Base-by-base conservation (phyloP, 179 eudicot genomes). In the Corrigiola litoralis region DNA sequence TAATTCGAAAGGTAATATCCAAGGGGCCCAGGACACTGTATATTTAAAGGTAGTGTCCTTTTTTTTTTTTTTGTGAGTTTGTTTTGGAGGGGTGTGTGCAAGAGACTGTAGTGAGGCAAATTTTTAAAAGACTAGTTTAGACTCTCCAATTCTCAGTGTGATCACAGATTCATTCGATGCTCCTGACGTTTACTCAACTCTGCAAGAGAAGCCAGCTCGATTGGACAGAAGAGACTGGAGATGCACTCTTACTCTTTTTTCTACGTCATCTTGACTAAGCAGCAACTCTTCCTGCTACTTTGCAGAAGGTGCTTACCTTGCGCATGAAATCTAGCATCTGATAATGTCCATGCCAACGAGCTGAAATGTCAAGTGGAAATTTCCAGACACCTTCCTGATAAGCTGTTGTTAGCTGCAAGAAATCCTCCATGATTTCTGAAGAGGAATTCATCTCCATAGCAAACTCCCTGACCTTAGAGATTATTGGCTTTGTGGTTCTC, bases 311-410 rank as follows among this genome's bases (percentile, higher is more conserved):
- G 27, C 65, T 52, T 78, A 87, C 97, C 95, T 87, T 90, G 48
- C 82, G 74, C 51, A 79, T 84, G 37, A 90, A 57, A 76, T 87
- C 92, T 49, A 90, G 84, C 89, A 87, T 90, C 79, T 82, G 97
- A 66, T 90, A 87, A 61, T 75, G 84, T 60, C 97, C 97, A 80
- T 85, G 82, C 97, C 97, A 90, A 38, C 95, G 85, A 50, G 84
- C 80, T 28, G 97, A 85, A 61, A 72, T 78, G 73, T 90, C 97
- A 37, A 90, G 87, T 1, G 97, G 97, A 58, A 84, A 79, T 65
- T 77, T 84, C 91, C 92, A 90, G 66, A 61, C 78, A 34, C 92
- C 84, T 78, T 90, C 97, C 67, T 87, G 86, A 73, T 68, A 87
- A 62, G 85, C 81, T 52, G 84, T 33, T 44, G 89, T 64, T 50